Evolutionary conservation across 805 yeast species (phyloP), one percentile per base, ranked within the genome.

Genomic region (Wickerhamomyces mucosus): DNA sequence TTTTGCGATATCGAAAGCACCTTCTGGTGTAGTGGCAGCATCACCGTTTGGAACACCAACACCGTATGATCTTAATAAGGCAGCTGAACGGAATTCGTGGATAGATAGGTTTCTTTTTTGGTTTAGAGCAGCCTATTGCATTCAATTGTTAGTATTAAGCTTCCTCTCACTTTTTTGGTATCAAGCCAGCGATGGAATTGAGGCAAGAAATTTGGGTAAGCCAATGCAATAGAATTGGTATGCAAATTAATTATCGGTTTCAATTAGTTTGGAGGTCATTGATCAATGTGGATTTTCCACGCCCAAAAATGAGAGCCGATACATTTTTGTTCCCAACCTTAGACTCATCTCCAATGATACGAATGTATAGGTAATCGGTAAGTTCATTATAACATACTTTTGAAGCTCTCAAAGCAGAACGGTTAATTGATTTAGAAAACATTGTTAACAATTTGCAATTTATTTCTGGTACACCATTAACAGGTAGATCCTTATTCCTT

Each of bases 31-130:
- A 49, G 78, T 72, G 43, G 97, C 94, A 39, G 95, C 92, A 43
- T 68, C 76, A 53, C 99, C 99, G 36, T 67, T 68, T 39, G 99
- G 98, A 30, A 85, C 88, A 43, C 85, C 86, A 31, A 92, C 78
- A 41, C 88, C 95, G 65, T 86, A 89, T 27, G 34, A 38, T 57
- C 78, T 72, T 51, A 92, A 73, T 36, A 92, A 63, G 40, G 80
- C 81, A 32, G 97, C 96, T 20, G 96, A 83, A 60, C 96, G 84
- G 75, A 62, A 92, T 65, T 92, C 99, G 56, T 92, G 98, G 46
- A 92, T 75, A 13, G 96, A 86, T 49, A 92, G 67, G 65, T 65
- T 67, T 70, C 98, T 84, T 50, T 59, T 62, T 35, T 48, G 53
- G 5, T 25, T 27, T 33, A 34, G 7, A 26, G 41, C 46, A 18